These are phyloP conservation scores for Clarireedia sp. DNA, from an alignment of 2,329 filamentous ascomycete species.

Conservation along the genomic window DNA sequence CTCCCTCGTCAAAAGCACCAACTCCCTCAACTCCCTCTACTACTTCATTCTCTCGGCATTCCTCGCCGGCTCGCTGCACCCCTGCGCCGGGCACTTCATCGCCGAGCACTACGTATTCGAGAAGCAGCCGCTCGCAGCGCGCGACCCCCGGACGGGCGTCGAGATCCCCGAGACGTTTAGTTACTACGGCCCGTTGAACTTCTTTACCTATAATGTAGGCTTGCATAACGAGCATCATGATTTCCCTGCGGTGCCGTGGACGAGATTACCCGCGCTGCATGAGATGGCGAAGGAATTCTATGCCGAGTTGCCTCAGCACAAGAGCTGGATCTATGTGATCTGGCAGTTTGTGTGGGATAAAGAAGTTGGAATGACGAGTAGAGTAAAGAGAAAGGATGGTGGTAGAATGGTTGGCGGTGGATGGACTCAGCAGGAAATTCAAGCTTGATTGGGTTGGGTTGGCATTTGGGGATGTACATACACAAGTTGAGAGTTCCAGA, in stretches of 20 bases:
- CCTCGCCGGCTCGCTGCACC: conserved; percentile 87
- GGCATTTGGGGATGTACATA: not conserved
- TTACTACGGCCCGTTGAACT: conserved; percentile 90
- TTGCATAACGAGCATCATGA: conserved; percentile 99
- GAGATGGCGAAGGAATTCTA: conserved; percentile 87
- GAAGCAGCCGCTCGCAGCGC: conserved; percentile 43
- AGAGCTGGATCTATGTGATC: conserved; percentile 86
- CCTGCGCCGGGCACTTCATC: conserved; percentile 95
- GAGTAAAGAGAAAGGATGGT: conserved; percentile 85
- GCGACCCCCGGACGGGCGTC: conserved; percentile 44
- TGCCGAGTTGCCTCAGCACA: conserved; percentile 73
- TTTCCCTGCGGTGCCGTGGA: conserved; percentile 96
- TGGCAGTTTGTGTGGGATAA: conserved; percentile 94
- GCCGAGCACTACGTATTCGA: conserved; percentile 90
- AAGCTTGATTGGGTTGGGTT: conserved; percentile 36
- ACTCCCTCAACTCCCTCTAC: conserved; percentile 55
- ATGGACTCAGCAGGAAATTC: conserved; percentile 64
- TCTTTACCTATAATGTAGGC: conserved; percentile 93
- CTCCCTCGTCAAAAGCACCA: conserved; percentile 49
- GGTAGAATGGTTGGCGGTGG: conserved; percentile 53
- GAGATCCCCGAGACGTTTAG: conserved; percentile 88
- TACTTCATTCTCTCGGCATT: conserved; percentile 89
- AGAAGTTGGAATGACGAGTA: conserved; percentile 80
- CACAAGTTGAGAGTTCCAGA: not conserved
- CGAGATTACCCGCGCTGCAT: conserved; percentile 67